A percentile compares a stretch with the other conserved stretches of the same genome.
Conservation (phyloP, 2,329 filamentous ascomycete species). For the Sporothrix euskadiensis region DNA sequence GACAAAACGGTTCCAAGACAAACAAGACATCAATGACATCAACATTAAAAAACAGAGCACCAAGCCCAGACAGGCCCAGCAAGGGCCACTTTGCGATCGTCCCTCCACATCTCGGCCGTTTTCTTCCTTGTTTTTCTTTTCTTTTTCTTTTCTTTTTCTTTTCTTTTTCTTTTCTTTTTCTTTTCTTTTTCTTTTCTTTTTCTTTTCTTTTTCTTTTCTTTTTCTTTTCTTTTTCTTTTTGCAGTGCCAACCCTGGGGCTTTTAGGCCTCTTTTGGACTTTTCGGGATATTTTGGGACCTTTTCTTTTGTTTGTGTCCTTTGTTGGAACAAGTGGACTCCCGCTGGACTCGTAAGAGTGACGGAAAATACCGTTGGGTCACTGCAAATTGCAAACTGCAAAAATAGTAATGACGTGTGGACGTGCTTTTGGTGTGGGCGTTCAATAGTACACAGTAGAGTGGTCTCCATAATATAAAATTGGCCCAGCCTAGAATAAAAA, state of each 20-base stretch:
- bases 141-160: neutral
- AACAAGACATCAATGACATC: neutral
- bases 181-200: constrained; percentile 10
- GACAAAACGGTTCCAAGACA: constrained; percentile 6
- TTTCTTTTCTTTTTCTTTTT: neutral
- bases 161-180: constrained; percentile 9
- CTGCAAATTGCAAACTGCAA: neutral
- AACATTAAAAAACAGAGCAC: neutral
- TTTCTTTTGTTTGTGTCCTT: neutral
- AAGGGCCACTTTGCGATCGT: constrained; percentile 18
- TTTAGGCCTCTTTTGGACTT: neutral
- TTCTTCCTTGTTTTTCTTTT: constrained; percentile 11
- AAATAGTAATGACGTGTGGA: neutral
- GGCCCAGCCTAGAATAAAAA: neutral
- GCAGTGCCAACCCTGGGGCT: neutral
- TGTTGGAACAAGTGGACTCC: neutral
- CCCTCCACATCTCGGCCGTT: constrained; percentile 20
- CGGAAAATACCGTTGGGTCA: neutral
- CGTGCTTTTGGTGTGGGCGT: constrained; percentile 3
- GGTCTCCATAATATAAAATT: constrained; percentile 22
- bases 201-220: constrained; percentile 6
- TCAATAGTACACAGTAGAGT: neutral
- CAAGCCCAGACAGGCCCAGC: constrained; percentile 2
- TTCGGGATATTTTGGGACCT: neutral
- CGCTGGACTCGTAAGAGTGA: neutral